phyloP scores from a whole-genome alignment of 345 rosid genomes.

The Geranium rotundifolium region DNA sequence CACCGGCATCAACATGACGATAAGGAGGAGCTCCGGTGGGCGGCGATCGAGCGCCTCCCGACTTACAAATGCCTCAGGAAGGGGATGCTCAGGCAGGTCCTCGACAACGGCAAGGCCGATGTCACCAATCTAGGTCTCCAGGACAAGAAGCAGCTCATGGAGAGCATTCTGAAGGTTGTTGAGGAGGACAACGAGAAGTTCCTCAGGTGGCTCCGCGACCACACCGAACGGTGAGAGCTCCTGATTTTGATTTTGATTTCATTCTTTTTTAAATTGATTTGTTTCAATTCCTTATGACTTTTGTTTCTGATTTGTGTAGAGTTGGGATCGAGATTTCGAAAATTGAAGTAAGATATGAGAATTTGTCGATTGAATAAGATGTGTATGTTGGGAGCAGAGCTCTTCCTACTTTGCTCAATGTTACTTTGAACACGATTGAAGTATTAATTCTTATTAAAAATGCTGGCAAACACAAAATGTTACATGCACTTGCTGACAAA shows the following conservation, averaged over 20 bases:
- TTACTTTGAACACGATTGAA: conserved; percentile 24
- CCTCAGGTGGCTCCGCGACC: conserved; percentile 41
- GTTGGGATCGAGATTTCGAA: neutral
- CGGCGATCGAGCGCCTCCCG: conserved; percentile 87
- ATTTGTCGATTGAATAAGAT: conserved; percentile 26
- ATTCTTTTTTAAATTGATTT: neutral
- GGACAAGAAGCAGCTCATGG: conserved; percentile 60
- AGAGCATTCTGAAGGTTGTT: conserved; percentile 43
- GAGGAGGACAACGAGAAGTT: conserved; percentile 81
- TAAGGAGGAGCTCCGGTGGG: conserved; percentile 86
- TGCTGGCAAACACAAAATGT: too few relatives aligned
- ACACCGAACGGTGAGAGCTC: conserved; percentile 50
- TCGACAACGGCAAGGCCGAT: conserved; percentile 43
- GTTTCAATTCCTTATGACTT: too few relatives aligned
- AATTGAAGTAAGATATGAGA: neutral
- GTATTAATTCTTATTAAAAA: too few relatives aligned
- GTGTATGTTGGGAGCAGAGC: conserved; percentile 71
- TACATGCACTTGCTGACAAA: too few relatives aligned
- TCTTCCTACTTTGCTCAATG: conserved; percentile 52
- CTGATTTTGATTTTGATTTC: too few relatives aligned
- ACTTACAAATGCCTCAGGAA: conserved; percentile 64
- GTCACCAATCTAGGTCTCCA: conserved; percentile 42
- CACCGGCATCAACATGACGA: conserved; percentile 27
- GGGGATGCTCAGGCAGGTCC: conserved; percentile 49
- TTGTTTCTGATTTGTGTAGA: neutral